A percentile compares a stretch with the other conserved stretches of the same genome.
Conservation (phyloP, 2,329 filamentous ascomycete genomes). For the Ceratocystis papillata region DNA sequence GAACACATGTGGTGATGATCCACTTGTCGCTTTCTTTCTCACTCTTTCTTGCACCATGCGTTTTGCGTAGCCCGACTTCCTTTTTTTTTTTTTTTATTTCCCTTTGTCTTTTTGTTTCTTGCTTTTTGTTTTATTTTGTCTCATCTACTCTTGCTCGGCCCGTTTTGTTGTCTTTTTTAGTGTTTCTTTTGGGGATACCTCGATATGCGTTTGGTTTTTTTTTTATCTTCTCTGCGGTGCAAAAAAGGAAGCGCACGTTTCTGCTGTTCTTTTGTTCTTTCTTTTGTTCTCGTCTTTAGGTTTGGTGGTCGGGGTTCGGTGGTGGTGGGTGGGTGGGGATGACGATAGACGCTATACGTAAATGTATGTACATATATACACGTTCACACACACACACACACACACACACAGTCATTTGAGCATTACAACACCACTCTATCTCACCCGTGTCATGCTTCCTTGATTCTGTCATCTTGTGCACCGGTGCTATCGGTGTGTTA, state of each 20-base stretch:
- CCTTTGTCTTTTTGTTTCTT: conserved; percentile 19
- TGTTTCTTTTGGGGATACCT: conserved; percentile 24
- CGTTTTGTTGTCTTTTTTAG: background rate
- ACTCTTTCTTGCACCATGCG: conserved; percentile 10
- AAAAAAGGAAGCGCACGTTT: conserved; percentile 17
- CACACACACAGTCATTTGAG: background rate
- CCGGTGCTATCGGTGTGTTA: no score
- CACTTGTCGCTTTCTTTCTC: conserved; percentile 13
- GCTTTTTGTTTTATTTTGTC: conserved; percentile 1
- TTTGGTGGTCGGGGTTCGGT: conserved; percentile 5
- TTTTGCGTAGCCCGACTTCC: conserved; percentile 3
- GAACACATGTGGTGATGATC: background rate
- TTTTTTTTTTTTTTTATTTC: background rate
- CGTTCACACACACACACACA: conserved; percentile 10
- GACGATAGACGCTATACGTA: conserved; percentile 23
- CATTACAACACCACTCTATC: background rate
- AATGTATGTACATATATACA: conserved; percentile 17
- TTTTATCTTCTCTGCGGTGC: background rate
- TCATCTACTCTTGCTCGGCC: no score
- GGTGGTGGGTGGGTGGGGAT: background rate
- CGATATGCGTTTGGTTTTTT: conserved; percentile 17
- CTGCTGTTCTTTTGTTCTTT: conserved; percentile 12
- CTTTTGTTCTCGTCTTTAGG: conserved; percentile 5
- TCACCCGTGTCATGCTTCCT: no score
- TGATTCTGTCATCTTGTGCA: no score